A percentile compares a stretch with the other conserved stretches of the same genome.
These are phyloP conservation scores for Gelatoporia subvermispora DNA, from an alignment of 768 basidiomycete species.

Conservation along the genomic window DNA sequence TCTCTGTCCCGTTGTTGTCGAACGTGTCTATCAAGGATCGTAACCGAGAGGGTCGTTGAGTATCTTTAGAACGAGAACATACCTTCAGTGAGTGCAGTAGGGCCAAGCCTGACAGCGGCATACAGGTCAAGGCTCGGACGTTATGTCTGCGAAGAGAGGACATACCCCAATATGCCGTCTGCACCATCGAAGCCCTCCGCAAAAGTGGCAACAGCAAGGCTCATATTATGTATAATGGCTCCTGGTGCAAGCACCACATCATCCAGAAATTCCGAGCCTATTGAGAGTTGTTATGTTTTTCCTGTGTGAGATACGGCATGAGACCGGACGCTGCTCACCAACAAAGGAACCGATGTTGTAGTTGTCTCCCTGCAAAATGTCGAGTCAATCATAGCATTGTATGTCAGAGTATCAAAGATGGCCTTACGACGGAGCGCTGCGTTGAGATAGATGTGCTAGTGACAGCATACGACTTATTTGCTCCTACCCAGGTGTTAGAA, in stretches of 20 bases:
- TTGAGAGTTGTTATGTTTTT: conserved; percentile 12
- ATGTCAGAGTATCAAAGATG: conserved; percentile 12
- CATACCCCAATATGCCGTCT: conserved; percentile 33
- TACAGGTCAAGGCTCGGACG: not conserved
- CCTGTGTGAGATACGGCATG: conserved; percentile 24
- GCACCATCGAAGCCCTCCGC: conserved; percentile 19
- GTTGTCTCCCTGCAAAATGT: conserved; percentile 40
- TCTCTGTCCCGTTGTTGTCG: not conserved
- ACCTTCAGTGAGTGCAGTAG: conserved; percentile 23
- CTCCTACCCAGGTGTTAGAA: conserved; percentile 55
- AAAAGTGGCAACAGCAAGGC: conserved; percentile 29
- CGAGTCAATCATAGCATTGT: too few relatives aligned
- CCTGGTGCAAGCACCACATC: conserved; percentile 31
- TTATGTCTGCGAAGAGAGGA: not conserved
- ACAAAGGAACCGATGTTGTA: conserved; percentile 48
- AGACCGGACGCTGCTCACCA: conserved; percentile 26
- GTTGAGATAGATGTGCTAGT: conserved; percentile 35
- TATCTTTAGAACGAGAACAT: not conserved
- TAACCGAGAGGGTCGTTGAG: not conserved
- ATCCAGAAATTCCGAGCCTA: conserved; percentile 27
- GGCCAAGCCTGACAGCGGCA: conserved; percentile 23
- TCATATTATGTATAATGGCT: conserved; percentile 20
- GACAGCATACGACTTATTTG: conserved; percentile 35
- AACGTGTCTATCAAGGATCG: not conserved
- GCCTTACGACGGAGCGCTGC: conserved; percentile 20